phyloP scores from a whole-genome alignment of 495 filamentous ascomycete genomes.

The Xylaria acuta region DNA sequence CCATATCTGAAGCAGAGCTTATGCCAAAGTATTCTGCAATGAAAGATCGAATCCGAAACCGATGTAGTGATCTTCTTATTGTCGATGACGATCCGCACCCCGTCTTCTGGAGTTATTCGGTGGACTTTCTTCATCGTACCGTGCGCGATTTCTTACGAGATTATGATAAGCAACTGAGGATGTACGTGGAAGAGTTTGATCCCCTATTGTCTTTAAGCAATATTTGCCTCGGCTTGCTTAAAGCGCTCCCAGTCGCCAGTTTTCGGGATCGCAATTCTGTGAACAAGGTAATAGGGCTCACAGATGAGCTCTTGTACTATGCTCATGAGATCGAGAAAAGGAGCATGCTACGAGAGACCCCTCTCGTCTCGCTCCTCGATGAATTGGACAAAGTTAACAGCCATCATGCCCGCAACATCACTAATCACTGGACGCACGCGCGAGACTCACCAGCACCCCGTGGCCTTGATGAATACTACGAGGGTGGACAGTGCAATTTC shows the following conservation, averaged over 20 bases:
- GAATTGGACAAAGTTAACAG: conserved; percentile 23
- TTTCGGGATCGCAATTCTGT: background rate
- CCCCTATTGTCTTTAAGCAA: background rate
- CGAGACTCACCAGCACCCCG: background rate
- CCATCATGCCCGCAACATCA: background rate
- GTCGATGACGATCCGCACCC: conserved; percentile 2
- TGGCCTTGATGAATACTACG: background rate
- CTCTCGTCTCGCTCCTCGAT: background rate
- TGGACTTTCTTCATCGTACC: conserved; percentile 26
- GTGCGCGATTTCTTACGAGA: conserved; percentile 20
- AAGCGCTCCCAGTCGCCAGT: conserved; percentile 7
- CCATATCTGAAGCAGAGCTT: background rate
- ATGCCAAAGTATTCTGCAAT: background rate
- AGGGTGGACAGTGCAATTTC: conserved; percentile 4
- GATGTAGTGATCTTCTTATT: conserved; percentile 23
- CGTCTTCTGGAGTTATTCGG: conserved; percentile 1
- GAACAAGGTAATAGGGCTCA: conserved; percentile 10
- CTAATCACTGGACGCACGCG: conserved; percentile 10
- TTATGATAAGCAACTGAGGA: conserved; percentile 7
- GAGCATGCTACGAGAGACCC: background rate
- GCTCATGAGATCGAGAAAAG: conserved; percentile 22
- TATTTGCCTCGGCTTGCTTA: conserved; percentile 17
- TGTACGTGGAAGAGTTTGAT: conserved; percentile 6
- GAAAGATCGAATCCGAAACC: conserved; percentile 17
- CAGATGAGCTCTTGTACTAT: conserved; percentile 26